Base-by-base conservation (phyloP, 2,329 filamentous ascomycete genomes). In the Sclerotiophoma versabilis region DNA sequence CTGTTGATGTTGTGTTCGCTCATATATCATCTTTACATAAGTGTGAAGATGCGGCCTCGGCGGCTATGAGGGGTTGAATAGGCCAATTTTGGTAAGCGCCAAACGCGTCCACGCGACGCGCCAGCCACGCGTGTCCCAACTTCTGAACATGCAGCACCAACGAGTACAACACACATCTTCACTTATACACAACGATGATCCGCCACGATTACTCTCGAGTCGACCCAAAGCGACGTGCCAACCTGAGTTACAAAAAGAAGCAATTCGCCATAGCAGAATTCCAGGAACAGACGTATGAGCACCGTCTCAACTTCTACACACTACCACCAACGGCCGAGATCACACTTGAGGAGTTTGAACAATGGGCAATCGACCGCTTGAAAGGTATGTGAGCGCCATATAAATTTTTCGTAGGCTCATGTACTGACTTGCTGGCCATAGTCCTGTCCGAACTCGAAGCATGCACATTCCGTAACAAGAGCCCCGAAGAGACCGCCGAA, bases 291-390 rank as follows among this genome's bases (percentile, higher is more conserved):
- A 83, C 89, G 36, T 99, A 98, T 73, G 86, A 88, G 12, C 84
- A 93, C 75, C 89, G 93, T 51, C 84, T 99, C 69, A 99, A 96
- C 80, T 93, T 97, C 77, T 99, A 99, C 79, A 80, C 86, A 36
- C 83, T 88, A 22, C 91, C 95, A 38, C 95, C 95, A 0, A 97
- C 92, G 0, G 90, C 90, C 41, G 95, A 99, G 71, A 95, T 99
- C 65, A 96, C 92, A 0, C 86, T 99, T 34, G 95, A 99, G 72
- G 88, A 99, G 73, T 99, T 99, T 69, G 95, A 99, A 74, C 92
- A 96, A 83, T 99, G 95, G 95, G 95, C 93, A 10, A 98, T 99
- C 69, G 91, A 96, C 69, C 84, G 95, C 52, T 76, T 99, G 62
- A 88, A 92, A 78, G 85, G 92, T 64, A 11, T 26, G 45, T 33